Conservation (phyloP, 331 rosid genomes). For the Spiraea crenata region DNA sequence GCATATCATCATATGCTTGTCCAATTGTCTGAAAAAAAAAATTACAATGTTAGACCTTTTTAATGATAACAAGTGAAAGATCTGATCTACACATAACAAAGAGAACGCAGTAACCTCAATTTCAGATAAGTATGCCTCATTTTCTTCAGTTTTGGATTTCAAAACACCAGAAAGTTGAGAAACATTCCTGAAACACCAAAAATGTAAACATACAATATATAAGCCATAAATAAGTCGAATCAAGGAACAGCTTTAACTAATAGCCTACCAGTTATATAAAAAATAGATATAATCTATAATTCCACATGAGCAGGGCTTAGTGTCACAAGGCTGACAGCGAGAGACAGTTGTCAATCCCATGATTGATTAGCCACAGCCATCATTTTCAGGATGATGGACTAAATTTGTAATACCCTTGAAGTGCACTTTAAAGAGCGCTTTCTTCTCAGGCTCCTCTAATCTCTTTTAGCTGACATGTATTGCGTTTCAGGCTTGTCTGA, state of each 20-base stretch:
- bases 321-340: not conserved
- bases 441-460: not conserved
- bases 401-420: too few species aligned
- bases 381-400: not conserved
- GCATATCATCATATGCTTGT: conserved; percentile 97
- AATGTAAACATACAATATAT: too few species aligned
- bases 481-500: not conserved
- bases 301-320: not conserved
- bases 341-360: not conserved
- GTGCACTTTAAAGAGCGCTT: too few species aligned
- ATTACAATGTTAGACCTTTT: conserved; percentile 22
- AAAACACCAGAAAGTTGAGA: conserved; percentile 48
- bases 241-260: not conserved
- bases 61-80: conserved; percentile 15
- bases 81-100: conserved; percentile 18
- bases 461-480: not conserved
- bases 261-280: not conserved
- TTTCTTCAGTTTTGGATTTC: conserved; percentile 85
- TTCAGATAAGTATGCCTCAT: conserved; percentile 93
- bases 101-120: conserved; percentile 70
- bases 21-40: conserved; percentile 75
- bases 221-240: not conserved
- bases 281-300: conserved; percentile 2
- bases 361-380: not conserved
- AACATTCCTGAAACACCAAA: conserved; percentile 54